These are phyloP conservation scores for Xanthoconium separans DNA, from an alignment of 1,284 basidiomycete genomes.

Conservation along the genomic window DNA sequence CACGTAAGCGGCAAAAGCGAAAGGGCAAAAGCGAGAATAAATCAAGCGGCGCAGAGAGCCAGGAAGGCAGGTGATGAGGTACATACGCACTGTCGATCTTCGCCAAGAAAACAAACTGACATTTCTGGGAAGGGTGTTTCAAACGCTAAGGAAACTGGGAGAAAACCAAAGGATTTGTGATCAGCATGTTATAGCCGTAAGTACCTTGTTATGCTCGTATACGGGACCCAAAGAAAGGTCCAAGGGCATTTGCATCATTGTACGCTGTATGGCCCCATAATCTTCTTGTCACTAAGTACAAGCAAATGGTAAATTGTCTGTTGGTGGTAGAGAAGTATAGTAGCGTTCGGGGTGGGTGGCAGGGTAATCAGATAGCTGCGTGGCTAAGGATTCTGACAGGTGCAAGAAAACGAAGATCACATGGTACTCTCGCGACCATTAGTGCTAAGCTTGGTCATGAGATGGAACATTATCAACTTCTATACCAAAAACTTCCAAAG, in stretches of 20 bases:
- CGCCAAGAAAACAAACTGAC: background rate
- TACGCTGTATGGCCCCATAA: background rate
- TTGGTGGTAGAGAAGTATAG: too few species aligned
- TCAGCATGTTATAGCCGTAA: background rate
- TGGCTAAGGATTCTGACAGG: background rate
- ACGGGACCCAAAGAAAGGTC: background rate
- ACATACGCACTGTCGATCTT: background rate
- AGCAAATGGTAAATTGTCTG: too few species aligned
- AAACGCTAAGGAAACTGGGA: slow-evolving; percentile 42
- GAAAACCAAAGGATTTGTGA: slow-evolving; percentile 38
- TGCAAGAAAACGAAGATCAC: background rate
- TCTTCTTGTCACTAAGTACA: background rate
- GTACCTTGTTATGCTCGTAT: background rate
- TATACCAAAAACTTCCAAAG: background rate
- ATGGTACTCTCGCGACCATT: background rate
- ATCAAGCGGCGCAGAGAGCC: background rate
- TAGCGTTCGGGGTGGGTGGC: too few species aligned
- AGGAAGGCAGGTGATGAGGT: slow-evolving; percentile 37
- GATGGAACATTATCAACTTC: background rate
- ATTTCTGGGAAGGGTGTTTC: slow-evolving; percentile 36
- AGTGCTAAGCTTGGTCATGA: background rate
- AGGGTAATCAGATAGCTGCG: too few species aligned
- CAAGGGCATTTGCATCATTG: background rate
- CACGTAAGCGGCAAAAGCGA: background rate
- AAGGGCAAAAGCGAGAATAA: background rate